Evolutionary conservation across 1,284 basidiomycete species (phyloP).

Genomic region (Puccinia horiana): DNA sequence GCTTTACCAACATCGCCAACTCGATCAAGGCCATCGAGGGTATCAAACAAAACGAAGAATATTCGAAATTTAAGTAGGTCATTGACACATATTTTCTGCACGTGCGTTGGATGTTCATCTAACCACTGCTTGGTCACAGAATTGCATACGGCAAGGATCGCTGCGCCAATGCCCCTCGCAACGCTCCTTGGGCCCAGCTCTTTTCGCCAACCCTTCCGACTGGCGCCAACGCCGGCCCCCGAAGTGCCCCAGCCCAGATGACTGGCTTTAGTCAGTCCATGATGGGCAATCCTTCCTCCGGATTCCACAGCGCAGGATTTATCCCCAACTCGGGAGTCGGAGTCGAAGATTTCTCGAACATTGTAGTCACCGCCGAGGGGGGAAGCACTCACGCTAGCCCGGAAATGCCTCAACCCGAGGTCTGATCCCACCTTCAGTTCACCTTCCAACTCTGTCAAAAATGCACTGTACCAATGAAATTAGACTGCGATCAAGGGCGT

Average conservation of each 20-base stretch:
- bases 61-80: slow-evolving; percentile 53
- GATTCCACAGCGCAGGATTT: slow-evolving; percentile 37
- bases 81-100: slow-evolving; percentile 15
- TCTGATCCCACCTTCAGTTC: slow-evolving; percentile 3
- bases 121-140: slow-evolving; percentile 64
- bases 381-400: slow-evolving; percentile 41
- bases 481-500: background rate
- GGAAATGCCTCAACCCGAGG: slow-evolving; percentile 40
- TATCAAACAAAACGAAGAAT: slow-evolving; percentile 67
- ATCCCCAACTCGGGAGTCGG: slow-evolving; percentile 32
- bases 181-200: slow-evolving; percentile 49
- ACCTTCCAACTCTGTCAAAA: slow-evolving; percentile 12
- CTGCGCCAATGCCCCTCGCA: slow-evolving; percentile 68
- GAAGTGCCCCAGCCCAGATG: slow-evolving; percentile 49
- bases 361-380: slow-evolving; percentile 48
- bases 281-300: slow-evolving; percentile 41
- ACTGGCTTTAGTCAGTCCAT: slow-evolving; percentile 49
- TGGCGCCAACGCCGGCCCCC: slow-evolving; percentile 32
- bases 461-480: slow-evolving; percentile 23
- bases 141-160: slow-evolving; percentile 92
- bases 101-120: slow-evolving; percentile 61
- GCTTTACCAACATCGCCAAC: slow-evolving; percentile 74
- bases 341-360: slow-evolving; percentile 45
- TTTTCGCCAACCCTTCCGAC: slow-evolving; percentile 41
- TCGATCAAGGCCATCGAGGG: slow-evolving; percentile 94